Evolutionary conservation across 2,329 filamentous ascomycete species (phyloP).

Genomic region (Coniochaeta pulveracea): DNA sequence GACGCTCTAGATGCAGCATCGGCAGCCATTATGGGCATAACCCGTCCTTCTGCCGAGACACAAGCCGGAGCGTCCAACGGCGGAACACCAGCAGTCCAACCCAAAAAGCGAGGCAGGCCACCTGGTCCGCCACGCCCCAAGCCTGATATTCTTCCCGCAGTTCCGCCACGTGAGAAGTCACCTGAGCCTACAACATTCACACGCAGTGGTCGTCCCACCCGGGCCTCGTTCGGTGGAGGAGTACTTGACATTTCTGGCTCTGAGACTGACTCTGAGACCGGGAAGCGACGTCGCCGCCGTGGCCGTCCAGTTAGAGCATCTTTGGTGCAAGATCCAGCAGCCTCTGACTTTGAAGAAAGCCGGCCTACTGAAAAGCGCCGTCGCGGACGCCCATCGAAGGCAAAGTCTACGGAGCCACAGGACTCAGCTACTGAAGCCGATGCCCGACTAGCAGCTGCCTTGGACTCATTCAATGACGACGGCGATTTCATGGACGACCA

Average conservation of each 20-base stretch:
- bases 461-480: slow-evolving; percentile 15
- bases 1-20: slow-evolving; percentile 30
- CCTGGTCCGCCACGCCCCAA: slow-evolving; percentile 11
- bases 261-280: too few species aligned
- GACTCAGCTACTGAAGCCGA: slow-evolving; percentile 21
- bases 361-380: too few species aligned
- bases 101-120: slow-evolving; percentile 18
- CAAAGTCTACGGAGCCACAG: slow-evolving; percentile 10
- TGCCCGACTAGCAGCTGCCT: slow-evolving; percentile 20
- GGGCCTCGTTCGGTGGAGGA: slow-evolving; percentile 4
- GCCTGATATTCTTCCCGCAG: too few species aligned
- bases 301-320: neutral
- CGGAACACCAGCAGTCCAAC: neutral
- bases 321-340: neutral
- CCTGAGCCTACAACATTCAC: too few species aligned
- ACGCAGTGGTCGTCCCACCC: slow-evolving; percentile 10
- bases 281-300: too few species aligned
- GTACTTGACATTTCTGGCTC: too few species aligned
- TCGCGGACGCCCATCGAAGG: slow-evolving; percentile 5
- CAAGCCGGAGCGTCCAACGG: neutral
- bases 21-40: slow-evolving; percentile 20
- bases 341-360: too few species aligned
- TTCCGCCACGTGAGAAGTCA: too few species aligned
- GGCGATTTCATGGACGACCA: slow-evolving; percentile 11
- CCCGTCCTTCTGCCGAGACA: slow-evolving; percentile 9